phyloP scores from a whole-genome alignment of 768 basidiomycete species.

The Infundibulicybe gibba region DNA sequence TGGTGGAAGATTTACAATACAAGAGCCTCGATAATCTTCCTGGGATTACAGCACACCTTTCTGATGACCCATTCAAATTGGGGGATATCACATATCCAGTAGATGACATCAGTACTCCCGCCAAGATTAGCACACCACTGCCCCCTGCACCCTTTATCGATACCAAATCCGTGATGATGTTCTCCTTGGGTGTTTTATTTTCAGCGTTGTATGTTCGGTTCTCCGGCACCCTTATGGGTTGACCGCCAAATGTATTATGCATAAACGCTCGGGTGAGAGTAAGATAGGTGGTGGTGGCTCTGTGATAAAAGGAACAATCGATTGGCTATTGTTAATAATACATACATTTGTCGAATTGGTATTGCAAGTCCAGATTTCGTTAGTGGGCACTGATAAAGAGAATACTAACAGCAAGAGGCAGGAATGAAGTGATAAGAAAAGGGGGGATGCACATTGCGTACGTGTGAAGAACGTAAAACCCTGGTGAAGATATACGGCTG shows the following conservation, averaged over 20 bases:
- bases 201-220: neutral
- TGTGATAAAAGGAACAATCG: neutral
- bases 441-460: neutral
- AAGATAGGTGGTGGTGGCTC: too few relatives aligned
- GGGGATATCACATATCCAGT: neutral
- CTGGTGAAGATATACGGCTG: neutral
- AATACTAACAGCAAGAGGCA: slow-evolving; percentile 1
- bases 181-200: neutral
- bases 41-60: slow-evolving; percentile 31
- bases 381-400: slow-evolving; percentile 3
- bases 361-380: slow-evolving; percentile 9
- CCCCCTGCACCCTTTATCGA: neutral
- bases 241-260: neutral
- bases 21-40: slow-evolving; percentile 57
- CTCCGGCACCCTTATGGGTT: neutral
- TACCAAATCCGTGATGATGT: neutral
- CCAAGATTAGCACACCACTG: neutral
- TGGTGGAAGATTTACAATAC: slow-evolving; percentile 54
- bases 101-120: neutral
- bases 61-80: slow-evolving; percentile 12
- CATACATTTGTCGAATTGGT: slow-evolving; percentile 20
- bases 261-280: neutral
- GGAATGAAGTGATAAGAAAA: neutral
- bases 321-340: slow-evolving; percentile 16
- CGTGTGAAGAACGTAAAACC: neutral